A percentile compares a stretch with the other conserved stretches of the same genome.
These are phyloP conservation scores for Penicillium sp. DNA, from an alignment of 2,329 filamentous ascomycete genomes.

Conservation along the genomic window DNA sequence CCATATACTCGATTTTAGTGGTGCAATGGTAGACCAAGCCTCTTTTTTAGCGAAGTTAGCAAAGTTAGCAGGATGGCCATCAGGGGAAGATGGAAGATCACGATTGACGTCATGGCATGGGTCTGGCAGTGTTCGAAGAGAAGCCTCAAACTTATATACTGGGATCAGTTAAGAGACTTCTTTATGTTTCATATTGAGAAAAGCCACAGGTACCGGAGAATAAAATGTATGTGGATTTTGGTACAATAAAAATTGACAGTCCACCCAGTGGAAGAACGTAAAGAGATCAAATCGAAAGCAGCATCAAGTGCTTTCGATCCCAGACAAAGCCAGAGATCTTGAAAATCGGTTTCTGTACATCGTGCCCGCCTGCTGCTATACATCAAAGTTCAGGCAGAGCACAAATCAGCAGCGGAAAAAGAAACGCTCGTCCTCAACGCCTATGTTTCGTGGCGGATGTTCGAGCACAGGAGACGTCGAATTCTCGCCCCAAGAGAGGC, in stretches of 20 bases:
- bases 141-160: neutral
- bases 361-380: slow-evolving; percentile 15
- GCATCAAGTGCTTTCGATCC: slow-evolving; percentile 11
- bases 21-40: slow-evolving; percentile 13
- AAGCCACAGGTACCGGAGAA: neutral
- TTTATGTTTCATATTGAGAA: neutral
- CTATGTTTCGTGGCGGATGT: neutral
- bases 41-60: slow-evolving; percentile 7
- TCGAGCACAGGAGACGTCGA: neutral
- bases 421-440: neutral
- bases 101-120: slow-evolving; percentile 21
- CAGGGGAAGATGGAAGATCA: neutral
- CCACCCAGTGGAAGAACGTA: slow-evolving; percentile 7
- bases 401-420: slow-evolving; percentile 4
- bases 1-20: slow-evolving; percentile 4
- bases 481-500: neutral
- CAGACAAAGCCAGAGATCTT: neutral
- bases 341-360: slow-evolving; percentile 16
- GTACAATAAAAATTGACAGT: neutral
- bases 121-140: slow-evolving; percentile 1
- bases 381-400: slow-evolving; percentile 8
- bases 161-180: too few relatives aligned
- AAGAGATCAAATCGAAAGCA: neutral
- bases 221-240: slow-evolving; percentile 7
- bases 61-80: slow-evolving; percentile 4